These are phyloP conservation scores for Hirsutella thompsonii DNA, from an alignment of 2,329 filamentous ascomycete species.

Conservation along the genomic window DNA sequence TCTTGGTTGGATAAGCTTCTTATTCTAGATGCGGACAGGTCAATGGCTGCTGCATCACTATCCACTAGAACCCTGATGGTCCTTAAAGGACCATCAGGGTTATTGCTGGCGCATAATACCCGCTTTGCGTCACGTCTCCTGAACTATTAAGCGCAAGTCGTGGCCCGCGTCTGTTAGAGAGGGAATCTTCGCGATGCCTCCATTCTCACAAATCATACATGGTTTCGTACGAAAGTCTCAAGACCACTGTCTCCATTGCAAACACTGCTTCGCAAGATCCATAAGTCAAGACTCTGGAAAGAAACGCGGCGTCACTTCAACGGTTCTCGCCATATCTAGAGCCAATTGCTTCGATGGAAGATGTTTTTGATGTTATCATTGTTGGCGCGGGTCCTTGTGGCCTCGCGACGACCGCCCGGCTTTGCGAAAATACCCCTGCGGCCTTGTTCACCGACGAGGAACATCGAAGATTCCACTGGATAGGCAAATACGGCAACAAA, in stretches of 20 bases:
- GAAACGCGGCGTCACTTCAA: background rate
- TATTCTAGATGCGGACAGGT: no score
- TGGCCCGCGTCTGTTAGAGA: no score
- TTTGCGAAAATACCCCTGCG: constrained; percentile 60
- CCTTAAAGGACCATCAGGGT: background rate
- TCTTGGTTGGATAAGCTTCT: no score
- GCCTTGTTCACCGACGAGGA: constrained; percentile 77
- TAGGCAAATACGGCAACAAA: constrained; percentile 49
- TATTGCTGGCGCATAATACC: no score
- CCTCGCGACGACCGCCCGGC: constrained; percentile 58
- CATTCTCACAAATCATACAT: no score
- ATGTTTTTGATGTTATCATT: constrained; percentile 54
- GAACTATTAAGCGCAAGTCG: no score
- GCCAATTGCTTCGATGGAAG: constrained; percentile 7
- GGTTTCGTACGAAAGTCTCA: no score
- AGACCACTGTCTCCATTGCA: no score
- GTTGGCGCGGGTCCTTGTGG: constrained; percentile 65
- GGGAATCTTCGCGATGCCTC: no score
- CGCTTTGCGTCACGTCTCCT: no score
- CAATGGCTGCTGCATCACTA: no score
- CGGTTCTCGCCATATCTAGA: background rate
- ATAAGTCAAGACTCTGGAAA: background rate
- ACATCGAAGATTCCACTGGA: constrained; percentile 70
- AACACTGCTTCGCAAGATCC: no score
- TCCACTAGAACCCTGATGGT: background rate